These are phyloP conservation scores for Exophiala sideris DNA, from an alignment of 2,329 filamentous ascomycete genomes.

Conservation along the genomic window DNA sequence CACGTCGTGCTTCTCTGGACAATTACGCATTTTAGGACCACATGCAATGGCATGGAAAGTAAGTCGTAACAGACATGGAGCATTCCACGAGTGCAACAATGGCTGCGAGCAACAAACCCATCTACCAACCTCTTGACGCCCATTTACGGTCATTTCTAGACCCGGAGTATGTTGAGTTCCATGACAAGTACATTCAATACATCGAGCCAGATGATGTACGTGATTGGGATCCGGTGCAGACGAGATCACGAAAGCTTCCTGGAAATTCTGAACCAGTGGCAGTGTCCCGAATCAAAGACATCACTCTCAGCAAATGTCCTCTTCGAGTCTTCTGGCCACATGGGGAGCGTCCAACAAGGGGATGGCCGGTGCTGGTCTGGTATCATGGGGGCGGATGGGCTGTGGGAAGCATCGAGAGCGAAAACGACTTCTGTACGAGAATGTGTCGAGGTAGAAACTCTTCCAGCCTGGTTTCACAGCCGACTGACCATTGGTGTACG, in stretches of 20 bases:
- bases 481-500: too few relatives aligned
- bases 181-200: constrained; percentile 52
- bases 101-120: not conserved
- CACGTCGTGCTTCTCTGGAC: too few relatives aligned
- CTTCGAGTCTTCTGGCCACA: constrained; percentile 52
- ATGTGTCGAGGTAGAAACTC: constrained; percentile 50
- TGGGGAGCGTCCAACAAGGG: constrained; percentile 41
- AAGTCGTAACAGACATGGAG: not conserved
- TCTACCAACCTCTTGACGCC: constrained; percentile 42
- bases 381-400: constrained; percentile 60
- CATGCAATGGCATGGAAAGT: too few relatives aligned
- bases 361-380: constrained; percentile 57
- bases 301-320: constrained; percentile 40
- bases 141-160: constrained; percentile 46
- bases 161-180: constrained; percentile 51
- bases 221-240: constrained; percentile 36
- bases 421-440: constrained; percentile 55
- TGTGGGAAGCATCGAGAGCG: constrained; percentile 54
- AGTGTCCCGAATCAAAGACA: too few relatives aligned
- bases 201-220: constrained; percentile 47
- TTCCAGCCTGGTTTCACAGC: too few relatives aligned
- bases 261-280: too few relatives aligned
- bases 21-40: too few relatives aligned
- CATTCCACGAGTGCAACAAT: not conserved
- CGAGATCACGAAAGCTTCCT: not conserved